Base-by-base conservation (phyloP, 495 filamentous ascomycete species). In the Lophiostoma macrostomum region DNA sequence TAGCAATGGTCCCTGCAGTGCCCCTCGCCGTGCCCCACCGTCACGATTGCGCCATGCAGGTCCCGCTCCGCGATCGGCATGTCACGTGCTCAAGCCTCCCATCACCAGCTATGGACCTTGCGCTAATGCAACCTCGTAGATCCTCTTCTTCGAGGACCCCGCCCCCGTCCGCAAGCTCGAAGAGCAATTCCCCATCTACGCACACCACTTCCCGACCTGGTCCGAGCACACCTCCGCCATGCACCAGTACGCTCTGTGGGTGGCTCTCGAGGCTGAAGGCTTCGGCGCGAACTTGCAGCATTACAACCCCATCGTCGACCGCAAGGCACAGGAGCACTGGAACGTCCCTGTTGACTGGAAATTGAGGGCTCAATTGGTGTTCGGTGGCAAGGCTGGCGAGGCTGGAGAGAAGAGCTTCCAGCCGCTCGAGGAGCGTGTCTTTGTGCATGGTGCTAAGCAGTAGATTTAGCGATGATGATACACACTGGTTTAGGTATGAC, bases 251-350 rank as follows among this genome's bases (percentile, higher is more conserved):
- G 70, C 74, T 18, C 46, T 82, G 37, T 90, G 85, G 85, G 80
- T 77, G 0, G 77, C 80, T 0, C 73, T 90, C 30, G 80, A 84
- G 68, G 72, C 76, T 51, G 84, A 88, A 70, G 85, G 86, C 28
- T 71, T 88, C 28, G 86, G 84, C 36, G 79, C 76, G 65, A 88
- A 82, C 71, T 74, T 90, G 4, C 86, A 90, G 73, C 85, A 88
- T 68, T 87, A 87, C 73, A 85, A 84, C 75, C 67, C 84, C 1
- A 61, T 86, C 40, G 67, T 87, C 44, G 81, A 85, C 68, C 71
- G 63, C 35, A 76, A 76, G 68, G 79, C 82, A 11, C 61, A 67
- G 24, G 67, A 71, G 50, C 61, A 75, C 45, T 88, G 83, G 83
- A 74, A 73, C 13, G 57, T 87, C 13, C 77, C 80, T 30, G 42